Base-by-base conservation (phyloP, 306 rosid genomes). In the Malus sylvestris region DNA sequence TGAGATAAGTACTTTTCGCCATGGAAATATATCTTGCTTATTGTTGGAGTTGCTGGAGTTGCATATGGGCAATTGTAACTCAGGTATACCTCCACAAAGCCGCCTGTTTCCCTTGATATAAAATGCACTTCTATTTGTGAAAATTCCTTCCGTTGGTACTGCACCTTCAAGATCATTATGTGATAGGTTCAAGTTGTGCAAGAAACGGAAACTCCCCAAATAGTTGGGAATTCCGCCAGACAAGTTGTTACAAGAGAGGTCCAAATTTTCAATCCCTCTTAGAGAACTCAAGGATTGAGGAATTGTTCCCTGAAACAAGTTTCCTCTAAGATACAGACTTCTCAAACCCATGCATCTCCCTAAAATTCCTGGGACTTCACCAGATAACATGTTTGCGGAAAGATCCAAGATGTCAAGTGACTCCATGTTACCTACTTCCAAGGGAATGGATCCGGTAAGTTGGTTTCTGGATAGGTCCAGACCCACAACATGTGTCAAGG, bases 141-240 rank as follows among this genome's bases (percentile, higher is more conserved):
- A 81, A 15, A 84, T n/a, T 16, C 81, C 85, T 46, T n/a, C 4
- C 2, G 3, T 66, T 2, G 80, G 81, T 11, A 84, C 53, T 25
- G 79, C 76, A 7, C 81, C 88, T 71, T 83, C 77, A 4, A 84
- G 53, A 15, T 75, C 29, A 49, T 84, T 84, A 29, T 59, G 75
- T 2, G 88, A 84, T 2, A 84, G 55, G 55, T 84, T 44, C 40
- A 81, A 51, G 32, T 25, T 18, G 0, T 10, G 33, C 68, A 75
- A 19, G 11, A 29, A 25, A 8, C 0, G 1, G 4, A 84, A 62
- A 2, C n/a, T 18, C 32, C 27, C 40, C 38, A 84, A 65, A 62
- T 10, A 57, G 0, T 23, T 0, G 20, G 88, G 88, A 30, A 78
- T 74, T 40, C 8, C 0, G 0, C 85, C 81, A 7, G 76, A 23